Percentiles rank a stretch among this genome's conserved stretches.
Evolutionary conservation across 2,329 filamentous ascomycete genomes (phyloP).

Genomic region (Mariannaea sp.): DNA sequence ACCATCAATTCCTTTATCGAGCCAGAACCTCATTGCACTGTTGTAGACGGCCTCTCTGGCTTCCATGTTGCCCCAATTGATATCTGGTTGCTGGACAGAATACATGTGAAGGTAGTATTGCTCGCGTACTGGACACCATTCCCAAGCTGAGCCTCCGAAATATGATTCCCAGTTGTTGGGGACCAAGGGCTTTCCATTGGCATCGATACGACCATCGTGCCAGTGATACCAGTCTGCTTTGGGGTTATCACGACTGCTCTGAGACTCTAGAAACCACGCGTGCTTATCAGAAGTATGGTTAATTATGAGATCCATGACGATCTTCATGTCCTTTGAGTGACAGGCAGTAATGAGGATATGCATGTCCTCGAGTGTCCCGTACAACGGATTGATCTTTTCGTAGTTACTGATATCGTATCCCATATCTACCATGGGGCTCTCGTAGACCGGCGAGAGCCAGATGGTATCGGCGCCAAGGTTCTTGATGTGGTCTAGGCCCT

Average conservation of each 20-base stretch:
- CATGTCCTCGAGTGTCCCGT: slow-evolving; percentile 69
- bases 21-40: slow-evolving; percentile 77
- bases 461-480: slow-evolving; percentile 28
- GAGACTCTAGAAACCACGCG: slow-evolving; percentile 62
- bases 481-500: slow-evolving; percentile 37
- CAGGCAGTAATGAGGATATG: slow-evolving; percentile 67
- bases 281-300: slow-evolving; percentile 48
- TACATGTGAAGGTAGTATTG: slow-evolving; percentile 79
- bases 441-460: slow-evolving; percentile 39
- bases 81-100: slow-evolving; percentile 72
- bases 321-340: slow-evolving; percentile 48
- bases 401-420: slow-evolving; percentile 71
- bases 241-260: too few species aligned
- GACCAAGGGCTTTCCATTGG: slow-evolving; percentile 45
- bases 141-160: slow-evolving; percentile 65
- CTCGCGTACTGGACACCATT: slow-evolving; percentile 63
- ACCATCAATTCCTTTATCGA: slow-evolving; percentile 69
- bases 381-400: slow-evolving; percentile 47
- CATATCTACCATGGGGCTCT: slow-evolving; percentile 62
- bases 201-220: too few species aligned
- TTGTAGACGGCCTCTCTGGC: slow-evolving; percentile 69
- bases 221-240: slow-evolving; percentile 61
- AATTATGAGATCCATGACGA: slow-evolving; percentile 38
- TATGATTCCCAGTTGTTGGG: slow-evolving; percentile 52
- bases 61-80: slow-evolving; percentile 76